phyloP scores from a whole-genome alignment of 176 grass and related monocot species.

The Alloteropsis semialata region DNA sequence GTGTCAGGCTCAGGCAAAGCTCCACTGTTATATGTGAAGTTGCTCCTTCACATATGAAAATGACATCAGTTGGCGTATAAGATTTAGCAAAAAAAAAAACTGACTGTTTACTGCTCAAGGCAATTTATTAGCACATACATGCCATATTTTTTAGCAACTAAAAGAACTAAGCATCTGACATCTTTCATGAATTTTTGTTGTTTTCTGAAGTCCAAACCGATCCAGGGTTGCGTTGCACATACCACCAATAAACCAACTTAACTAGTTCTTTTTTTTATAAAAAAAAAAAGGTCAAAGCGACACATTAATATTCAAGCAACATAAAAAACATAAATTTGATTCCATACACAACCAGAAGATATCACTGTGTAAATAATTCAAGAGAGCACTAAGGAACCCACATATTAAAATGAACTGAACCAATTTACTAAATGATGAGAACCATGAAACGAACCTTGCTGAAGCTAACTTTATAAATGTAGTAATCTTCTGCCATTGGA shows the following conservation, averaged over 20 bases:
- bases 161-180: not conserved
- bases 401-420: not conserved
- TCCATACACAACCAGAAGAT: too few relatives aligned
- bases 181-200: not conserved
- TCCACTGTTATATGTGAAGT: constrained; percentile 29
- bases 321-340: not conserved
- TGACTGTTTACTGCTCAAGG: not conserved
- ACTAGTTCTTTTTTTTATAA: not conserved
- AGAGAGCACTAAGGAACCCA: not conserved
- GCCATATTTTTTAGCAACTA: not conserved
- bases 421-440: not conserved
- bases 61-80: not conserved
- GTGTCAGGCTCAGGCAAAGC: constrained; percentile 28
- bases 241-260: not conserved
- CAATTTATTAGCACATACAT: not conserved
- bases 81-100: not conserved
- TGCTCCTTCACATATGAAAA: constrained; percentile 35
- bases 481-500: constrained; percentile 63
- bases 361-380: not conserved
- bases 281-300: not conserved
- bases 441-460: constrained; percentile 37
- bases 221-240: not conserved
- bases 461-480: constrained; percentile 53
- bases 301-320: not conserved
- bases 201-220: not conserved